phyloP scores from a whole-genome alignment of 495 filamentous ascomycete genomes.

The Aspergillus funiculosus region DNA sequence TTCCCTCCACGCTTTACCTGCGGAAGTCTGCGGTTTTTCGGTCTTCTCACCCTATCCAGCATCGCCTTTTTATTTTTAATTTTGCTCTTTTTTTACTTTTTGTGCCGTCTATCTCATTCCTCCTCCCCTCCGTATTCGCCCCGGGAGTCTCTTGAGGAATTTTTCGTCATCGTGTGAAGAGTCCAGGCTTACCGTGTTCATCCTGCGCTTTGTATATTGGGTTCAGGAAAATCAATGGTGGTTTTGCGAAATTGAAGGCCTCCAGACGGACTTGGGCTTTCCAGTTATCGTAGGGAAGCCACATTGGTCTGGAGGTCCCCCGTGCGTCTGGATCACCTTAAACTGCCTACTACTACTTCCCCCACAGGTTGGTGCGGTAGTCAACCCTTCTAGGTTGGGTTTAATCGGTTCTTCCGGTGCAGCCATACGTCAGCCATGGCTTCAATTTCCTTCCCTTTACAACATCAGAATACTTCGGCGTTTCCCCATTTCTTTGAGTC shows the following conservation, averaged over 20 bases:
- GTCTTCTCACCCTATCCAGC: neutral
- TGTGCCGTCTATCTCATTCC: neutral
- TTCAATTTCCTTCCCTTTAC: conserved; percentile 40
- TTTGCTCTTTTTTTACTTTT: neutral
- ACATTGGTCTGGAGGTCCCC: conserved; percentile 40
- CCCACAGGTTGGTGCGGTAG: conserved; percentile 10
- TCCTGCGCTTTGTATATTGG: conserved; percentile 23
- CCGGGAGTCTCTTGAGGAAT: neutral
- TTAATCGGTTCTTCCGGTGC: conserved; percentile 12
- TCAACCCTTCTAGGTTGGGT: conserved; percentile 13
- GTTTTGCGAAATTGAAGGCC: conserved; percentile 32
- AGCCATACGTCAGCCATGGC: conserved; percentile 30
- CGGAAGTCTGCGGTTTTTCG: neutral
- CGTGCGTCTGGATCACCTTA: conserved; percentile 31
- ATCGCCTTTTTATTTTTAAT: too few species aligned
- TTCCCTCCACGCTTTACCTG: conserved; percentile 3
- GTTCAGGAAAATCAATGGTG: conserved; percentile 36
- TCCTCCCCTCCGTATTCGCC: neutral
- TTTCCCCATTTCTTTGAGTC: conserved; percentile 33
- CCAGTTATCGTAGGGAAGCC: conserved; percentile 31
- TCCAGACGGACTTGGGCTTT: conserved; percentile 41
- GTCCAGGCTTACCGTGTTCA: conserved; percentile 7
- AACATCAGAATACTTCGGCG: conserved; percentile 25
- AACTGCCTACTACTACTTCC: conserved; percentile 13
- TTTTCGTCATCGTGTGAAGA: neutral